A percentile compares a stretch with the other conserved stretches of the same genome.
phyloP scores from a whole-genome alignment of 345 rosid species.

The Brassica incana region DNA sequence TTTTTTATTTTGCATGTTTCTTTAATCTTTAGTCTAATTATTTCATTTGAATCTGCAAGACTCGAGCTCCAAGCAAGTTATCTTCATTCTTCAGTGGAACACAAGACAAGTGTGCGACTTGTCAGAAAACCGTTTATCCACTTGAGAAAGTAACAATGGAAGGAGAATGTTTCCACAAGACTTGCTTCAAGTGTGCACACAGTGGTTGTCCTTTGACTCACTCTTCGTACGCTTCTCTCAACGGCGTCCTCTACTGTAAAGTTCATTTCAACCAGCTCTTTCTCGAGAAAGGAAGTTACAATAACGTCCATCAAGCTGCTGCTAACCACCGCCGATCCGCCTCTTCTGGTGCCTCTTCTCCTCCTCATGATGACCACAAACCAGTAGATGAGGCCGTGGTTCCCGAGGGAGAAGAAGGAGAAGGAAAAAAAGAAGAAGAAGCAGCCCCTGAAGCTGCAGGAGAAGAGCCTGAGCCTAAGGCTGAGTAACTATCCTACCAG shows the following conservation, averaged over 20 bases:
- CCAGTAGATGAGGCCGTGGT: background rate
- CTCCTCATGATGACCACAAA: constrained; percentile 46
- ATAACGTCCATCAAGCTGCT: constrained; percentile 78
- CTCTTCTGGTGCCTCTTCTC: constrained; percentile 41
- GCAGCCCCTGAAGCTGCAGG: constrained; percentile 26
- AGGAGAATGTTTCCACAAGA: constrained; percentile 86
- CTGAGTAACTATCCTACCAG: background rate
- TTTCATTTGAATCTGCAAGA: constrained; percentile 39
- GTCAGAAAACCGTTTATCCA: constrained; percentile 87
- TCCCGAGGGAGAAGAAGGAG: constrained; percentile 26
- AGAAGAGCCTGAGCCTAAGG: constrained; percentile 25
- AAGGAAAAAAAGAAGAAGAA: constrained; percentile 17
- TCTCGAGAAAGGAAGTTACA: constrained; percentile 93
- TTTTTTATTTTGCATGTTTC: background rate
- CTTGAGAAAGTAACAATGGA: constrained; percentile 91
- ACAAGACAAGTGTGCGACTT: constrained; percentile 85
- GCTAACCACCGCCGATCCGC: constrained; percentile 70
- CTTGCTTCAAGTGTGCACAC: constrained; percentile 87
- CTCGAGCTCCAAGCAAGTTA: constrained; percentile 73
- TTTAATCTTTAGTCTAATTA: background rate
- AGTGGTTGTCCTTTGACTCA: constrained; percentile 89
- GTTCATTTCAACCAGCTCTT: constrained; percentile 89
- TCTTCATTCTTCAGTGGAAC: constrained; percentile 92
- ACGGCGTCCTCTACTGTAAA: constrained; percentile 94
- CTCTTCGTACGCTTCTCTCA: constrained; percentile 86